Evolutionary conservation across 352 stramenopile species (phyloP), one percentile per base, ranked within the genome.

Genomic region (Phytopythium litorale): DNA sequence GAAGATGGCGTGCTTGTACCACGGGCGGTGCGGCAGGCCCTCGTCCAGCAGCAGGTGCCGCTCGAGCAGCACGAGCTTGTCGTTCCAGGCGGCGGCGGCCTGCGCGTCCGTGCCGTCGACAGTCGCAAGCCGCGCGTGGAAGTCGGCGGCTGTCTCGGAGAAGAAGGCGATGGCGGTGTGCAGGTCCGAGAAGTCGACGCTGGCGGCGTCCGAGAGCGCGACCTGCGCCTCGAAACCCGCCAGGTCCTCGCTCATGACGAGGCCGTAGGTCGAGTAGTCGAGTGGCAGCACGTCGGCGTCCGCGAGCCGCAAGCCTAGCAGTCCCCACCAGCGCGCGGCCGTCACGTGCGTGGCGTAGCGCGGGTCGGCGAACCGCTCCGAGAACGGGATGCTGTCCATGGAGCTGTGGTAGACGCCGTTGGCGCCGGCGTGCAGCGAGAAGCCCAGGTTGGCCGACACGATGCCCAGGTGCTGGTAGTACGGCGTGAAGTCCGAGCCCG

Each of bases 381-480:
- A 75, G 60, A 84, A 97, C 50, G 48, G 64, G 60, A 94, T 80
- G 38, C 76, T 93, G 64, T 97, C 88, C 76, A 96, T 97, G n/a
- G 82, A 76, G 60, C 75, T 91, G 66, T 97, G 90, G 64, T 97
- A 96, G 33, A 80, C 73, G 33, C 87, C 88, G 63, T 93, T 92
- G 21, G 58, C 51, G 19, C 21, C 66, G 9, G 57, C 48, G 3
- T 58, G 37, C 15, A 77, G 18, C 2, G 42, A 63, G 57, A 71
- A 79, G 33, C 63, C 69, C 30, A 79, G 43, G 64, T 72, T 71
- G n/a, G 67, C 76, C 18, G 78, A 92, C 19, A 87, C 80, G 56
- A 97, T 92, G 25, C 89, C 89, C 40, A 97, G 67, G 58, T 94
- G 83, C 68, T 93, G 78, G 59, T 96, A 82, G 61, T 95, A 97